These are phyloP conservation scores for Fusarium burgessii DNA, from an alignment of 2,329 filamentous ascomycete species.

Conservation along the genomic window DNA sequence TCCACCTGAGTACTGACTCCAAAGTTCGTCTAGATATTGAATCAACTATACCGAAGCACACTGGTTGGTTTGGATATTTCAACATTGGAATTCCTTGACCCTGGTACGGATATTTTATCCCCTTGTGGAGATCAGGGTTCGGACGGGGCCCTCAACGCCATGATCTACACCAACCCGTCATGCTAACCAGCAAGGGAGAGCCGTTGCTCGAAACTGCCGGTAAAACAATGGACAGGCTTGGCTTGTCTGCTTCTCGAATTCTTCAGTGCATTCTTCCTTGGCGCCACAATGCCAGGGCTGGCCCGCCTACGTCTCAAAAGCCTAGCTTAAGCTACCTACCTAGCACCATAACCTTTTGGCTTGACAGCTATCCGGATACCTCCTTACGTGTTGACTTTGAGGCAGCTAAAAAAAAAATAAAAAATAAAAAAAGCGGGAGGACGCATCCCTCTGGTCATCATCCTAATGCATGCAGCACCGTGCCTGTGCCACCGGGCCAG, in stretches of 20 bases:
- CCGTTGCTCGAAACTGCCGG: conserved; percentile 46
- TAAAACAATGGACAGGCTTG: conserved; percentile 36
- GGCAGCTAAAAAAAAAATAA: conserved; percentile 28
- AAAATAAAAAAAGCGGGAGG: conserved; percentile 24
- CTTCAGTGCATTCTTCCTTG: conserved; percentile 34
- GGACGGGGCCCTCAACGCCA: conserved; percentile 48
- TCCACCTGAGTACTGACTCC: conserved; percentile 23
- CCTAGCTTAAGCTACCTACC: not conserved
- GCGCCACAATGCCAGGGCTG: conserved; percentile 35
- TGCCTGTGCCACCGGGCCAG: conserved; percentile 40
- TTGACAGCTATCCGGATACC: conserved; percentile 17
- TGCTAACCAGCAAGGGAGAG: conserved; percentile 44
- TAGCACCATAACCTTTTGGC: conserved; percentile 27
- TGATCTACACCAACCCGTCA: conserved; percentile 48
- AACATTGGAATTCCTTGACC: conserved; percentile 34
- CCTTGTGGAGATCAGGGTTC: conserved; percentile 51
- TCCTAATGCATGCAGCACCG: conserved; percentile 40
- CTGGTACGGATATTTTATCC: conserved; percentile 47
- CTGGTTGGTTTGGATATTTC: conserved; percentile 31
- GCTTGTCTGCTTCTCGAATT: conserved; percentile 37
- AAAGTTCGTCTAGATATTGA: conserved; percentile 28
- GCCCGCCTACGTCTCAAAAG: conserved; percentile 24
- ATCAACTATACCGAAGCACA: conserved; percentile 28
- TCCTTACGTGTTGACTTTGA: not conserved
- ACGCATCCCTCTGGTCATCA: conserved; percentile 28